Conservation (phyloP, 805 yeast genomes). For the Lipomyces kockii region DNA sequence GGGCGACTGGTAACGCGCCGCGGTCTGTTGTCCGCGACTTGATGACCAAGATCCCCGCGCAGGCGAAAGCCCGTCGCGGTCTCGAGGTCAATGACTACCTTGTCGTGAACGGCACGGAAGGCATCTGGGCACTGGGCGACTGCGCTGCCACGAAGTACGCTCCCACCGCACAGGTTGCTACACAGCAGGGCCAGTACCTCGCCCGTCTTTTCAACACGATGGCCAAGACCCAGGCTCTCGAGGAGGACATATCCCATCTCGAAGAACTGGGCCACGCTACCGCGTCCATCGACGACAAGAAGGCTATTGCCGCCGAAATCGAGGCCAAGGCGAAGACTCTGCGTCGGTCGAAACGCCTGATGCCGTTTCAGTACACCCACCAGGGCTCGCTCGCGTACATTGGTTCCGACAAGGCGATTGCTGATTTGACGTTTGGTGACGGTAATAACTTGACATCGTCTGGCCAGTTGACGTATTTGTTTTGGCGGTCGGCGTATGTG, state of each 20-base stretch:
- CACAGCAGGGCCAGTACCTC: conserved; percentile 87
- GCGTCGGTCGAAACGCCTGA: conserved; percentile 45
- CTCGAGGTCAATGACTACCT: conserved; percentile 80
- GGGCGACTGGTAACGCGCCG: conserved; percentile 98
- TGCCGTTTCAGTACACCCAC: conserved; percentile 78
- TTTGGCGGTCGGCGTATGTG: conserved; percentile 94
- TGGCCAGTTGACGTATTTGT: conserved; percentile 83
- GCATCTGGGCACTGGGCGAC: conserved; percentile 90
- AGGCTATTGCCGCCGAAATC: conserved; percentile 51
- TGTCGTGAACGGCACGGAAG: conserved; percentile 79
- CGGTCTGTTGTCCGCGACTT: conserved; percentile 73
- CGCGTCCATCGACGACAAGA: conserved; percentile 43
- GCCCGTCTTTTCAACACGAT: conserved; percentile 62
- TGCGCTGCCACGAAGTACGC: conserved; percentile 88
- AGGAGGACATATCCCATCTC: conserved; percentile 48
- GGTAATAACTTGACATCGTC: conserved; percentile 81
- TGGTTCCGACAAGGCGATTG: conserved; percentile 90
- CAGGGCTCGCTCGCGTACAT: conserved; percentile 94
- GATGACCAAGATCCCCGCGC: conserved; percentile 65
- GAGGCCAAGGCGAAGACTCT: conserved; percentile 52
- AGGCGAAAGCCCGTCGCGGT: conserved; percentile 88
- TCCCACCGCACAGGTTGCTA: conserved; percentile 97
- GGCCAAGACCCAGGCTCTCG: conserved; percentile 46
- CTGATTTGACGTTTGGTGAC: conserved; percentile 70
- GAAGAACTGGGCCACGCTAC: conserved; percentile 46